Conservation (phyloP, 1,139 yeast genomes). For the Arxiozyma bovina region DNA sequence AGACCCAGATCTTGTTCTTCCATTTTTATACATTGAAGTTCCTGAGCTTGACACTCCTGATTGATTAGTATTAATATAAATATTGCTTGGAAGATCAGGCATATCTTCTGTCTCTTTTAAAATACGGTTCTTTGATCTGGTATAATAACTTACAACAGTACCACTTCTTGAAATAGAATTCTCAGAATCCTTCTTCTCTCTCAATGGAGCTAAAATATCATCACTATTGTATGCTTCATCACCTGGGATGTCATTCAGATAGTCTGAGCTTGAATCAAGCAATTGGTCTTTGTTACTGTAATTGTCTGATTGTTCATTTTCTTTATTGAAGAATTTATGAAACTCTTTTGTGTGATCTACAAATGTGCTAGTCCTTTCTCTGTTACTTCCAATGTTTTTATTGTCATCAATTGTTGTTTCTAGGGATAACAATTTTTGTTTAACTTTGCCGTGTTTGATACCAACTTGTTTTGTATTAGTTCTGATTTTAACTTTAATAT, state of each 20-base stretch:
- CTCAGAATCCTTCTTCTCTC: slow-evolving; percentile 15
- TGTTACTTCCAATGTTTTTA: slow-evolving; percentile 6
- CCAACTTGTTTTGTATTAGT: slow-evolving; percentile 31
- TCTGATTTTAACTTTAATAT: slow-evolving; percentile 29
- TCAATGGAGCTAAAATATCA: slow-evolving; percentile 30
- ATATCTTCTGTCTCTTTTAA: slow-evolving; percentile 10
- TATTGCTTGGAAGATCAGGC: slow-evolving; percentile 17
- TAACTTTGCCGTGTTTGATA: slow-evolving; percentile 31
- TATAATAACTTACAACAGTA: slow-evolving; percentile 29
- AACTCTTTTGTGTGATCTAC: slow-evolving; percentile 30
- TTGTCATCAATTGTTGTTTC: slow-evolving; percentile 27
- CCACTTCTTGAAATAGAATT: slow-evolving; percentile 19
- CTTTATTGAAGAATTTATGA: slow-evolving; percentile 23
- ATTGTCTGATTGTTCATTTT: slow-evolving; percentile 9
- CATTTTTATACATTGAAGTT: neutral
- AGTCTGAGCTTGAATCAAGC: slow-evolving; percentile 13
- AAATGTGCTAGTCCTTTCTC: slow-evolving; percentile 9
- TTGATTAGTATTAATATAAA: slow-evolving; percentile 13
- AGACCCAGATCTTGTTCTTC: slow-evolving; percentile 7
- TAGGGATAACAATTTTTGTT: slow-evolving; percentile 28
- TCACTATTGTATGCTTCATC: slow-evolving; percentile 32
- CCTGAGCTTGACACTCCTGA: slow-evolving; percentile 2
- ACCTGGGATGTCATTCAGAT: slow-evolving; percentile 29
- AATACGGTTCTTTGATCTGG: slow-evolving; percentile 23
- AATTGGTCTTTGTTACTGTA: slow-evolving; percentile 10